A percentile compares a stretch with the other conserved stretches of the same genome.
Evolutionary conservation across 1,284 basidiomycete species (phyloP).

Genomic region (Sporisorium reilianum): DNA sequence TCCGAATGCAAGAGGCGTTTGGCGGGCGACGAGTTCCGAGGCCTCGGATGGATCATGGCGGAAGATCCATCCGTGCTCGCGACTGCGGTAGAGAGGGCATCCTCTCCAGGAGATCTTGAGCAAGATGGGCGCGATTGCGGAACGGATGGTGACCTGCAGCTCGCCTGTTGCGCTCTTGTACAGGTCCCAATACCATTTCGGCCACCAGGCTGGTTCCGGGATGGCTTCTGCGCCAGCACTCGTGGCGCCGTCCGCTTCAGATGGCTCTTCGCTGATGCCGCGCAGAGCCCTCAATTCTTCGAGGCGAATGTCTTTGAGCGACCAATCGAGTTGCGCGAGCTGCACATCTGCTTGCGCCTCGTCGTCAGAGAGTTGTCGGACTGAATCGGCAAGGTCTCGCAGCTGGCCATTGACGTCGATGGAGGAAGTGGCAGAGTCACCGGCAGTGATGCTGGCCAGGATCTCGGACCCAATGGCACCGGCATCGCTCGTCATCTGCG

Average conservation of each 20-base stretch:
- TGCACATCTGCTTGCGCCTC: constrained; percentile 31
- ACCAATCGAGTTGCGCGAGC: constrained; percentile 61
- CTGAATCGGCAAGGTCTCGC: constrained; percentile 41
- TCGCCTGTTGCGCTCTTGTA: constrained; percentile 69
- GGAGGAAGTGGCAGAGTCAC: constrained; percentile 17
- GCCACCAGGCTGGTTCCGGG: constrained; percentile 72
- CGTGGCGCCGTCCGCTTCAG: constrained; percentile 2
- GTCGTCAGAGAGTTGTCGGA: constrained; percentile 18
- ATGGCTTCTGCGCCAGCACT: constrained; percentile 10
- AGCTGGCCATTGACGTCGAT: constrained; percentile 17
- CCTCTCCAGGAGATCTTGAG: constrained; percentile 88
- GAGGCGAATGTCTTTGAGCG: constrained; percentile 40
- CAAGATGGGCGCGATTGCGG: constrained; percentile 84
- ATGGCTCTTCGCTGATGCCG: constrained; percentile 6
- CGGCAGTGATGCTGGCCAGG: constrained; percentile 30
- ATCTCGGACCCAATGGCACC: constrained; percentile 31
- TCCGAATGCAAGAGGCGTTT: constrained; percentile 50
- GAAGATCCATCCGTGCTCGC: constrained; percentile 91
- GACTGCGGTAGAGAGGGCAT: constrained; percentile 86
- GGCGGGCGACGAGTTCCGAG: constrained; percentile 40
- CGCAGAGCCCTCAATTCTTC: constrained; percentile 32
- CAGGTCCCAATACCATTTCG: constrained; percentile 97
- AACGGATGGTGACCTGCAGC: constrained; percentile 88
- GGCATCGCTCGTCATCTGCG: constrained; percentile 32
- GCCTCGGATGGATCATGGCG: constrained; percentile 29